Percentiles rank a stretch among this genome's conserved stretches.
Conservation (phyloP, 2,329 filamentous ascomycete genomes). For the Phoma sp. region DNA sequence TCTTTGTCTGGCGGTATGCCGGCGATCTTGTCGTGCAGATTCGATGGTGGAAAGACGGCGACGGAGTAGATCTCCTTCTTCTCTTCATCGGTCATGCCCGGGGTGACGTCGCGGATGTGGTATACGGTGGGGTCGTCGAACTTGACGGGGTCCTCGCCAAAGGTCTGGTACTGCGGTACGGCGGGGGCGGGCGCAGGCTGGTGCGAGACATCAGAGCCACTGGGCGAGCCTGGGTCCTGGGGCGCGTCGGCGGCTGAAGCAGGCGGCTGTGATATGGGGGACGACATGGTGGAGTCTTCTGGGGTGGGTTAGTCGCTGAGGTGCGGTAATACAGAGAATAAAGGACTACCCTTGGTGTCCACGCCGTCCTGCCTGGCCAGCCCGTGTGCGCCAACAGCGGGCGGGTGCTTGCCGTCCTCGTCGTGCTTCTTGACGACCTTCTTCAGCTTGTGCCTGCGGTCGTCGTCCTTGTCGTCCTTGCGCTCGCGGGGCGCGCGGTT, state of each 20-base stretch:
- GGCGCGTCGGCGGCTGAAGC: constrained; percentile 63
- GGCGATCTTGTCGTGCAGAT: constrained; percentile 84
- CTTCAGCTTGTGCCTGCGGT: constrained; percentile 54
- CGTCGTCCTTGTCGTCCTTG: constrained; percentile 57
- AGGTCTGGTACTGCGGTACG: constrained; percentile 79
- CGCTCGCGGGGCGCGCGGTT: constrained; percentile 63
- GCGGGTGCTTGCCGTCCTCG: constrained; percentile 67
- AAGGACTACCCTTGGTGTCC: constrained; percentile 43
- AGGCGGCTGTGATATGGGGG: constrained; percentile 52
- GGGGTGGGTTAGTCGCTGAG: constrained; percentile 17
- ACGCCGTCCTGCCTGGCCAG: constrained; percentile 70
- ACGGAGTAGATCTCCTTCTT: constrained; percentile 90
- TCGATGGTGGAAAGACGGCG: constrained; percentile 78
- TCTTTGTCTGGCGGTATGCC: constrained; percentile 92
- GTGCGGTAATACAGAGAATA: too few relatives aligned
- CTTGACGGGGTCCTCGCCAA: constrained; percentile 90
- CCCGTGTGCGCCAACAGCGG: constrained; percentile 69
- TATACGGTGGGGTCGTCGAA: constrained; percentile 93
- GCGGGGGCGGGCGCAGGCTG: constrained; percentile 68
- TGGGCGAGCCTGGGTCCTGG: constrained; percentile 70
- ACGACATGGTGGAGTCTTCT: constrained; percentile 51
- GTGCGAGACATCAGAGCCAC: constrained; percentile 63
- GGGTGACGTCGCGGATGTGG: constrained; percentile 79
- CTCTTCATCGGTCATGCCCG: constrained; percentile 83
- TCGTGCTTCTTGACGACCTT: constrained; percentile 83